Evolutionary conservation across 2,329 filamentous ascomycete species (phyloP).

Genomic region (Harringtonia aguacate): DNA sequence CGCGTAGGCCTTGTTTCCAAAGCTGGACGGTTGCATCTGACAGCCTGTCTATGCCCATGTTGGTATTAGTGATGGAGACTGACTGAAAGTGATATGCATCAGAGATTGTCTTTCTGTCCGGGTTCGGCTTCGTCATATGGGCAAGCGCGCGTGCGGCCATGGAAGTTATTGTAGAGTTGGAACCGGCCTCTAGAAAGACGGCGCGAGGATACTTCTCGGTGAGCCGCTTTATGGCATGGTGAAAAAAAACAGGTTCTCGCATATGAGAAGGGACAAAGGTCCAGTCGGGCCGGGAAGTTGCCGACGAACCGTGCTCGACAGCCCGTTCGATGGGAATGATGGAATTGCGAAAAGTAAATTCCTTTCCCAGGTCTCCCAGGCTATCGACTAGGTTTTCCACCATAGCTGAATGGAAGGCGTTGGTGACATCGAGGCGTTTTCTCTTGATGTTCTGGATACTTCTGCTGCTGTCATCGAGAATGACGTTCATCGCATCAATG

Average conservation of each 20-base stretch:
- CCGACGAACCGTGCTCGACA: conserved; percentile 8
- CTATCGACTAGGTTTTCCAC: conserved; percentile 22
- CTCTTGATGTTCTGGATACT: conserved; percentile 11
- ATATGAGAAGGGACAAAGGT: conserved; percentile 24
- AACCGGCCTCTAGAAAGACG: conserved; percentile 32
- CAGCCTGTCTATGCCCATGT: conserved; percentile 11
- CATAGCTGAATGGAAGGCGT: conserved; percentile 35
- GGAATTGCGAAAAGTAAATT: conserved; percentile 20
- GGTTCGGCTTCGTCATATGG: background rate
- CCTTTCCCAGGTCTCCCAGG: conserved; percentile 16
- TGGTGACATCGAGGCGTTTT: conserved; percentile 31
- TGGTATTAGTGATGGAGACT: conserved; percentile 14
- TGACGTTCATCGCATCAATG: conserved; percentile 18
- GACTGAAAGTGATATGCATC: conserved; percentile 18
- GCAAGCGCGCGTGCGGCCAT: conserved; percentile 21
- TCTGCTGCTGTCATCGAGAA: background rate
- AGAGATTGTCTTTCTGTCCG: too few relatives aligned
- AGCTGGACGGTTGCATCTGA: conserved; percentile 18
- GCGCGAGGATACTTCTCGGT: conserved; percentile 12
- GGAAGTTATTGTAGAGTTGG: conserved; percentile 21
- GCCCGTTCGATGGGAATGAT: conserved; percentile 21
- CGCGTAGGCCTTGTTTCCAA: conserved; percentile 26
- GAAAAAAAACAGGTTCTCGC: conserved; percentile 31
- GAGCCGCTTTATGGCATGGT: conserved; percentile 28
- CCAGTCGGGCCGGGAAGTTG: background rate